Evolutionary conservation across 306 rosid species (phyloP), one percentile per base, ranked within the genome.

Genomic region (Arachis stenosperma): DNA sequence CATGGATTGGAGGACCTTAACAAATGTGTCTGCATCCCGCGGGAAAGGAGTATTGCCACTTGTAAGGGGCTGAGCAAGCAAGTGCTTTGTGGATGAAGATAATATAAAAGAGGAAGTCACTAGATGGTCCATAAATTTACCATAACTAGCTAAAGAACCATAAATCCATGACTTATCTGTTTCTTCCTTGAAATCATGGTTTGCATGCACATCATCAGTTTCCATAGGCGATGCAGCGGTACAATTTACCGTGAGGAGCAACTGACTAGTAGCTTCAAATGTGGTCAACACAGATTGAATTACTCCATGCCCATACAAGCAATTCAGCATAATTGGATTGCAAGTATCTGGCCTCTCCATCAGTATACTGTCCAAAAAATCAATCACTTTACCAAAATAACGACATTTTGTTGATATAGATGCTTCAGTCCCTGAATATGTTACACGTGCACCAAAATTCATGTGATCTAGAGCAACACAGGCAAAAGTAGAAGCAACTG

Each of bases 221-320:
- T 95, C 99, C 99, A 95, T 95, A 55, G 98, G 99, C 3, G 98
- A 92, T 60, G 93, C 89, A 77, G 97, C 93, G 65, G 84, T 80
- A 65, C 96, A 74, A 62, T 89, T 90, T 17, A 89, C 88, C 3
- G 96, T 78, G 78, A 92, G 88, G 75, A 90, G 93, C 78, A 95
- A 81, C 80, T 95, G 97, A 80, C 99, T 95, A 57, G 99, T 95
- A 62, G 99, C 99, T 81, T 88, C 99, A 88, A 95, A 95, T 60
- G 99, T 95, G 65, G 97, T 95, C 88, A 95, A 81, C 47, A 95
- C 90, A 81, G 87, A 90, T 58, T 86, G 89, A 81, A 88, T 55
- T 74, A 91, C 98, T 79, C 98, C 99, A 70, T 77, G 87, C 40
- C 97, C 97, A 83, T 88, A 95, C 74, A 95, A 81, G 87, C 96